Base-by-base conservation (phyloP, 192 early-diverging fungal genomes). In the Rhizoclosmatium sp. region DNA sequence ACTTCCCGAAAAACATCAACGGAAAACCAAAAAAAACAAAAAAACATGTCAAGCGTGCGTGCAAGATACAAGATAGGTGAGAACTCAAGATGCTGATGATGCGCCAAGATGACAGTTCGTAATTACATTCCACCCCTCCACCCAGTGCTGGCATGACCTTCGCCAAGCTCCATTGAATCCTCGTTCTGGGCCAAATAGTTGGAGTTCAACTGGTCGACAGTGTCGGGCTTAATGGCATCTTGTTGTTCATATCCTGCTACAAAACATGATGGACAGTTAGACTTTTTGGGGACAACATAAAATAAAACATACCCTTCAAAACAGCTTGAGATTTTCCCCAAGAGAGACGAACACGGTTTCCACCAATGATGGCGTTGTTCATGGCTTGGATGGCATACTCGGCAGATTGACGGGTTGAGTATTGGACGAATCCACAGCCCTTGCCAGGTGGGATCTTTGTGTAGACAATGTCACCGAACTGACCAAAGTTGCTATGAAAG, bases 391-490 rank as follows among this genome's bases (percentile, higher is more conserved):
- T 96, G 12, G 98, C 96, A 76, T 91, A 87, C 81, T 97, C 96
- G 41, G 98, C 98, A 78, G 90, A 88, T 47, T 91, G 87, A 19
- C 94, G 87, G 75, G 94, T 91, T 42, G 90, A 90, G 82, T 91
- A 99, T 65, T 95, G 94, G 45, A 99, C 96, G 87, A 99, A 99
- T 7, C 95, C 98, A 82, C 98, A 99, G 12, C 95, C 93, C 78
- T 96, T 96, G 65, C 95, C 95, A 16, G 92, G 90, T 47, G 98
- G 97, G 70, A 99, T 97, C 82, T 97, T 97, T 77, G 95, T 93
- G 85, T 97, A 94, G 0, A 89, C 89, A 61, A 99, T 96, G 47
- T 95, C 95, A 46, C 98, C 98, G 89, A 95, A 97, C 46, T 89
- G 88, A 14, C 89, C 83, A 84, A 99, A 99, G 76, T 91, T 89